These are phyloP conservation scores for Ophiostoma sp. DNA, from an alignment of 2,329 filamentous ascomycete species.

Conservation along the genomic window DNA sequence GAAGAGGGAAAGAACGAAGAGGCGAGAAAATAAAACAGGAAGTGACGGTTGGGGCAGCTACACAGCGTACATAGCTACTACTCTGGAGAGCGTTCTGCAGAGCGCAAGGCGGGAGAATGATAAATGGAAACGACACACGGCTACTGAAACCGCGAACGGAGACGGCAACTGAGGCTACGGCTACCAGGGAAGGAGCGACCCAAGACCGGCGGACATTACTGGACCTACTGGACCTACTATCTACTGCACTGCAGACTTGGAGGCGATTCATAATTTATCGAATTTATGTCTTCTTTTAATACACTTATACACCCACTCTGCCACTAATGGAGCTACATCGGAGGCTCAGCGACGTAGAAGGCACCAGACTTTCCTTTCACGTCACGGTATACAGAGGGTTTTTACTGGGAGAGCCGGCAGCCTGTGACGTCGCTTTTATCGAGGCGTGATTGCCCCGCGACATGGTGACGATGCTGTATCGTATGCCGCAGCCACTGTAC, in stretches of 20 bases:
- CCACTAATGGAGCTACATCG: conserved; percentile 24
- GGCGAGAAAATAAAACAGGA: conserved; percentile 19
- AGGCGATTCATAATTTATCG: background rate
- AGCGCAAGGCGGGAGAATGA: background rate
- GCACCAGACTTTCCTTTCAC: background rate
- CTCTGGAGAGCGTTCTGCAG: background rate
- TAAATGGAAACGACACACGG: conserved; percentile 13
- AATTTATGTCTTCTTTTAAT: background rate
- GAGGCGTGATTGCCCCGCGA: background rate
- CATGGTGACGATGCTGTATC: background rate
- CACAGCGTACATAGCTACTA: background rate
- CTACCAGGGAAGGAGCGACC: conserved; percentile 10
- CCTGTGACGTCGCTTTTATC: background rate
- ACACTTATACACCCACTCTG: background rate
- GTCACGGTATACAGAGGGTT: background rate
- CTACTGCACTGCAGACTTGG: background rate
- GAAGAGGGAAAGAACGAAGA: conserved; percentile 15
- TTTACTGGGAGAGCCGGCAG: background rate
- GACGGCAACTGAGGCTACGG: conserved; percentile 15
- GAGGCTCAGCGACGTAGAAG: conserved; percentile 18
- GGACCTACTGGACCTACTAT: background rate
- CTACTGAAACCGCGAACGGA: conserved; percentile 4
- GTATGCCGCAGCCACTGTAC: too few species aligned
- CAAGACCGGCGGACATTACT: conserved; percentile 4
- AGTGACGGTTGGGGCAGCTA: conserved; percentile 3